Evolutionary conservation across 192 early-diverging fungal genomes (phyloP).

Genomic region (Nowakowskiella sp.): DNA sequence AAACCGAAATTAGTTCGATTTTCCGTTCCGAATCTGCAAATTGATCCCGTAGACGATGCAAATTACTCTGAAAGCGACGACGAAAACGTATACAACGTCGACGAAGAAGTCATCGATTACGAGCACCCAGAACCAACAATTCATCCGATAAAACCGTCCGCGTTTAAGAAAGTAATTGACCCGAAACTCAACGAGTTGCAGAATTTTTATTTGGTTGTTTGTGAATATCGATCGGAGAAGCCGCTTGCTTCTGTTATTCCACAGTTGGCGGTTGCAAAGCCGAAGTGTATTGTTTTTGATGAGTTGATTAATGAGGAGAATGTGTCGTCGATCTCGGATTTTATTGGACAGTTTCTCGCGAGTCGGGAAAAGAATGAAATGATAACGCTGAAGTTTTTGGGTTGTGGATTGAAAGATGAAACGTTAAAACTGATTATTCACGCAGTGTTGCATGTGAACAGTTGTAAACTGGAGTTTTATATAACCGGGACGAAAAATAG

Average conservation of each 20-base stretch:
- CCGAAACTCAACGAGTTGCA: not conserved
- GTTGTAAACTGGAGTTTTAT: constrained; percentile 10
- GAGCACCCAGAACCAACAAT: not conserved
- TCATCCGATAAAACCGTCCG: not conserved
- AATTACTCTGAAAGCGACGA: constrained; percentile 14
- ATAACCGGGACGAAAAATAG: not conserved
- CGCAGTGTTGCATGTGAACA: constrained; percentile 61
- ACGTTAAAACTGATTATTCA: constrained; percentile 38
- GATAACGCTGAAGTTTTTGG: not conserved
- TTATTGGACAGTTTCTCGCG: no score
- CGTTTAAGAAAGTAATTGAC: not conserved
- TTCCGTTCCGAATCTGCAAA: constrained; percentile 22
- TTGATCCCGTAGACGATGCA: not conserved
- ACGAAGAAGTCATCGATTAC: not conserved
- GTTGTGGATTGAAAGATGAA: not conserved
- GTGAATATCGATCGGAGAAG: not conserved
- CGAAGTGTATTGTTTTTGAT: no score
- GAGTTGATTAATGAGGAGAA: no score
- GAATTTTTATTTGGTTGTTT: not conserved
- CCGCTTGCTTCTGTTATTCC: no score
- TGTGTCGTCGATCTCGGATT: no score
- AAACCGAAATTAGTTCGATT: constrained; percentile 24
- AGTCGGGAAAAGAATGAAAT: no score
- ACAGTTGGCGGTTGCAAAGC: no score
- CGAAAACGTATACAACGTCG: constrained; percentile 7